phyloP scores from a whole-genome alignment of 805 yeast genomes.

The Metschnikowia kunwiensis region DNA sequence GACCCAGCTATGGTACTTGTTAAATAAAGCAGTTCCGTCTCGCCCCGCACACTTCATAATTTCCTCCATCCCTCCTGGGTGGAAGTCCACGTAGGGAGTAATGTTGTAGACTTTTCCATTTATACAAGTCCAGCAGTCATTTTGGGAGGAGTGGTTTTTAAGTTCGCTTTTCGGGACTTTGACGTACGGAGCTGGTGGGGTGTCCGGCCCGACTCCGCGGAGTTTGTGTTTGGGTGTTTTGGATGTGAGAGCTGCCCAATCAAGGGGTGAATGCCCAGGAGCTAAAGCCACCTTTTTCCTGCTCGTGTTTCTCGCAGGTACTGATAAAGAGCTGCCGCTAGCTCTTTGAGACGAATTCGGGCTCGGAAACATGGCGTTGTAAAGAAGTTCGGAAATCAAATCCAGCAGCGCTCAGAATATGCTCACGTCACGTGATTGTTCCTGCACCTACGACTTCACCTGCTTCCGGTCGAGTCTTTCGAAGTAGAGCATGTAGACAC shows the following conservation, averaged over 20 bases:
- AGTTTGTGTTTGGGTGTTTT: conserved; percentile 45
- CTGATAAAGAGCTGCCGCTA: conserved; percentile 11
- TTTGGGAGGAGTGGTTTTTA: conserved; percentile 50
- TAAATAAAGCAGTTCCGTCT: conserved; percentile 76
- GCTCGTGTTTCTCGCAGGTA: conserved; percentile 14
- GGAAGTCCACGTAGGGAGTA: conserved; percentile 79
- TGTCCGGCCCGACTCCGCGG: conserved; percentile 48
- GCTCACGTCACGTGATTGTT: conserved; percentile 8
- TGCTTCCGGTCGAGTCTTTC: conserved; percentile 48
- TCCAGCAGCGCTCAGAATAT: background rate
- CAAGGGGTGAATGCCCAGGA: conserved; percentile 84
- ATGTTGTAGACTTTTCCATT: conserved; percentile 81
- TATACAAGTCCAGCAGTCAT: conserved; percentile 84
- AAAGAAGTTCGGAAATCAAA: background rate
- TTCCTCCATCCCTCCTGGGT: conserved; percentile 89
- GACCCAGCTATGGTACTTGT: conserved; percentile 71
- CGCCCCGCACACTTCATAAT: conserved; percentile 75
- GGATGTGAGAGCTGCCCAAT: conserved; percentile 69
- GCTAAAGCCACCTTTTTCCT: conserved; percentile 55
- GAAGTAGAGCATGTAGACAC: conserved; percentile 84
- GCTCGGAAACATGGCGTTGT: conserved; percentile 17
- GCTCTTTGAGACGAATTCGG: conserved; percentile 39
- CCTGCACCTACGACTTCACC: conserved; percentile 10
- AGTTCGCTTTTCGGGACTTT: conserved; percentile 57
- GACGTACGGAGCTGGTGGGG: conserved; percentile 51